Evolutionary conservation across 139 green algal genomes (phyloP).

Genomic region (Closterium sp.): DNA sequence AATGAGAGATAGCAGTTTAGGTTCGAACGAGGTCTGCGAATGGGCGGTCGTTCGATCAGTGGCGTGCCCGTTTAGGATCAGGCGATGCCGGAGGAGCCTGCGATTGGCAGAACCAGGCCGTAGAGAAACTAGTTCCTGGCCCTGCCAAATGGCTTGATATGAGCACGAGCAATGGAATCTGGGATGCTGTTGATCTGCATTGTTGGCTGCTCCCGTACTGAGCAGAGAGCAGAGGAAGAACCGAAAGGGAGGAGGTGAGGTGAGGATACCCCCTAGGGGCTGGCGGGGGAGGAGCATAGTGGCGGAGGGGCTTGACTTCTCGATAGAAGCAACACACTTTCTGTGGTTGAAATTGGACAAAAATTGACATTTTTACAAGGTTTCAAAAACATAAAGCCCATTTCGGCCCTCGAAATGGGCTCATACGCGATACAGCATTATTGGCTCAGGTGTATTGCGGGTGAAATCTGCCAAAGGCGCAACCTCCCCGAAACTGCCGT

Average conservation of each 20-base stretch:
- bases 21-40: neutral
- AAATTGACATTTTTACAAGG: neutral
- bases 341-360: neutral
- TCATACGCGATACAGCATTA: neutral
- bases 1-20: neutral
- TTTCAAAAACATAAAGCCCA: neutral
- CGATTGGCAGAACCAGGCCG: neutral
- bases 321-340: too few relatives aligned
- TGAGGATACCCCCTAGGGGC: too few relatives aligned
- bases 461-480: neutral
- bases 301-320: neutral
- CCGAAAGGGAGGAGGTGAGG: too few relatives aligned
- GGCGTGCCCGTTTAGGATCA: too few relatives aligned
- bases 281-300: neutral
- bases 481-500: neutral
- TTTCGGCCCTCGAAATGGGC: neutral
- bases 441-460: neutral
- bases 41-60: too few relatives aligned
- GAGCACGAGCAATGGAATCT: neutral
- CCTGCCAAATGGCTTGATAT: neutral
- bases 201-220: too few relatives aligned
- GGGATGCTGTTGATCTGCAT: too few relatives aligned
- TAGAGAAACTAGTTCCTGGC: neutral
- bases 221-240: too few relatives aligned
- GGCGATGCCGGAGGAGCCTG: neutral